A percentile compares a stretch with the other conserved stretches of the same genome.
phyloP scores from a whole-genome alignment of 257 asterid genomes.

The Gentiana straminea region DNA sequence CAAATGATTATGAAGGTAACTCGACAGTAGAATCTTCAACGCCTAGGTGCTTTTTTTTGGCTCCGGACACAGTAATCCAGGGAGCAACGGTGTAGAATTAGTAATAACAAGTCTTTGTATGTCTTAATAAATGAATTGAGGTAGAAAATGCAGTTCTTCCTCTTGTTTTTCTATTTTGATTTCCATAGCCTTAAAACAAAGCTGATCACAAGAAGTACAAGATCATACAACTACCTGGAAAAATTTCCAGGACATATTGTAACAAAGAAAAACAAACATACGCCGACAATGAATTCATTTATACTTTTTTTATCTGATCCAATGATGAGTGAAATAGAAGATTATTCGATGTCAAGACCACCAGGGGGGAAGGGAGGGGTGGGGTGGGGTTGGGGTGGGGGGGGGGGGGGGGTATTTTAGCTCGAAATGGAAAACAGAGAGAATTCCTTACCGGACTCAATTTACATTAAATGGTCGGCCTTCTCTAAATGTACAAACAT shows the following conservation, averaged over 20 bases:
- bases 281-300: background rate
- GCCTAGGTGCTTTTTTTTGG: conserved; percentile 1
- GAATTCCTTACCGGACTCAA: conserved; percentile 36
- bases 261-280: background rate
- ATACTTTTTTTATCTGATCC: background rate
- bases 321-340: conserved; percentile 1
- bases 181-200: background rate
- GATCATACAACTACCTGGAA: no score
- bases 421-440: conserved; percentile 9
- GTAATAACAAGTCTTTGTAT: no score
- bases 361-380: conserved; percentile 20
- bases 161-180: background rate
- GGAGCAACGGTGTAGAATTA: conserved; percentile 17
- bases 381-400: conserved; percentile 9
- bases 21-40: background rate
- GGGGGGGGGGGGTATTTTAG: conserved; percentile 28
- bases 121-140: no score
- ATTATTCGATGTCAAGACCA: conserved; percentile 18
- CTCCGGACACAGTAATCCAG: conserved; percentile 20
- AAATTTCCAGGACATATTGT: background rate
- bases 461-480: conserved; percentile 49
- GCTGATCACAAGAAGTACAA: background rate
- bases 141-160: no score
- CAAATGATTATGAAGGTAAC: no score
- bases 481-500: conserved; percentile 26